phyloP scores from a whole-genome alignment of 2,329 filamentous ascomycete species.

The Lasiodiplodia sp. region DNA sequence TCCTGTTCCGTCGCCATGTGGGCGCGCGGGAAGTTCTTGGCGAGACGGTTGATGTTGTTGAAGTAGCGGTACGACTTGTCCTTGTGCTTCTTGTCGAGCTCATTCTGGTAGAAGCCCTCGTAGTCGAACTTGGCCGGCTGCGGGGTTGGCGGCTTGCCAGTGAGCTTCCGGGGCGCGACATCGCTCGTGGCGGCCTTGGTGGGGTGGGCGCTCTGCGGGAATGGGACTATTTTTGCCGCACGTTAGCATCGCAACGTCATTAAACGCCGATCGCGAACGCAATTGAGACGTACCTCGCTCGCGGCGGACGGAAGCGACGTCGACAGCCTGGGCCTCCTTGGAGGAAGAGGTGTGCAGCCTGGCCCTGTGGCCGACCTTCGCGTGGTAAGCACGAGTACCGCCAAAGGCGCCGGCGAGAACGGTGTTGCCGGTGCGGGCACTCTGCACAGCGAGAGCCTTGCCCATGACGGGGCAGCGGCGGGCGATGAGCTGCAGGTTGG shows the following conservation, averaged over 20 bases:
- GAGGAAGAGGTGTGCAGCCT: conserved; percentile 81
- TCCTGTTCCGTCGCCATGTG: conserved; percentile 87
- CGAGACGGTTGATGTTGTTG: conserved; percentile 99
- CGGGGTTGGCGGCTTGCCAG: conserved; percentile 56
- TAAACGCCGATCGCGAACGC: background rate
- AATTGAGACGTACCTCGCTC: conserved; percentile 53
- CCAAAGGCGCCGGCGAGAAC: conserved; percentile 58
- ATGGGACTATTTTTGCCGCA: conserved; percentile 39
- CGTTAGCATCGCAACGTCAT: conserved; percentile 31
- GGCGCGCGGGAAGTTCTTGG: conserved; percentile 93
- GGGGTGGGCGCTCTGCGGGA: conserved; percentile 39
- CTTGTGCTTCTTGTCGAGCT: conserved; percentile 98
- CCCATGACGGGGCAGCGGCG: conserved; percentile 98
- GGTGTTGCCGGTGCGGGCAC: conserved; percentile 55
- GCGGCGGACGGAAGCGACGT: conserved; percentile 62
- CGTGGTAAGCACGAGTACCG: conserved; percentile 57
- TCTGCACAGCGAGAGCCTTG: conserved; percentile 91
- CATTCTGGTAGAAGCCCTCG: conserved; percentile 82
- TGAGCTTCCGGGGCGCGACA: conserved; percentile 35
- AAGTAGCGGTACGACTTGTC: conserved; percentile 99
- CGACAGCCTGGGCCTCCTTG: conserved; percentile 80
- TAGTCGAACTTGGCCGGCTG: conserved; percentile 79
- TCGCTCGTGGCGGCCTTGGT: conserved; percentile 28
- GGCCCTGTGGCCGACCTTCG: conserved; percentile 64
- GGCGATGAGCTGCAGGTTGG: conserved; percentile 92